Base-by-base conservation (phyloP, 1,284 basidiomycete genomes). In the Neonothopanus nambi region DNA sequence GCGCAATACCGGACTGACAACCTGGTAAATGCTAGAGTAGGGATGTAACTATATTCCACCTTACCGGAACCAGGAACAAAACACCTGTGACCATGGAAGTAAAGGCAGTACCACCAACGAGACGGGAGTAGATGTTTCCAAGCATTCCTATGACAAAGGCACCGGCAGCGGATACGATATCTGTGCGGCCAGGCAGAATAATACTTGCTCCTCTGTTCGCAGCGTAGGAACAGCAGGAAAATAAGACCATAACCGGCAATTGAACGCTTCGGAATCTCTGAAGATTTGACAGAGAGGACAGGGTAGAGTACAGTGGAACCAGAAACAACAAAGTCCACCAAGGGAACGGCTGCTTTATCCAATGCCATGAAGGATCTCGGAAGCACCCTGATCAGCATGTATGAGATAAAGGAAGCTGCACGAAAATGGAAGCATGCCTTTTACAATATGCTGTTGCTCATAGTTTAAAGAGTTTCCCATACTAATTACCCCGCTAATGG, bases 1-100 rank as follows among this genome's bases (percentile, higher is more conserved):
- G 87, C 37, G 90, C 87, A 55, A 95, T 89, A 58, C 90, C 91
- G 56, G 90, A 93, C 86, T 89, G 18, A 53, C 15, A 54, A 35
- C 39, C 33, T 41, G 23, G 49, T n/a, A 30, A 38, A 36, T 20
- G 45, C 26, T 43, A 5, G 11, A 30, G 15, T 20, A 11, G 18
- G 42, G 20, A 28, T 24, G 33, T 11, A n/a, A 17, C 36, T 49
- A 33, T 18, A 49, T 28, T 13, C 21, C 45, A 65, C 30, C 2
- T 33, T 66, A 91, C 87, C 49, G 90, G 90, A 11, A 93, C 90
- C 28, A 93, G 74, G 69, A 93, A 93, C 50, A 93, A 72, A 15
- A 94, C 88, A 23, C 91, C 89, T 3, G 90, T 89, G n/a, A 92
- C 89, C 87, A 91, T 93, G 13, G 89, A 84, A 0, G 91, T 93